phyloP scores from a whole-genome alignment of 2,329 filamentous ascomycete genomes.

The Mycogone perniciosa region DNA sequence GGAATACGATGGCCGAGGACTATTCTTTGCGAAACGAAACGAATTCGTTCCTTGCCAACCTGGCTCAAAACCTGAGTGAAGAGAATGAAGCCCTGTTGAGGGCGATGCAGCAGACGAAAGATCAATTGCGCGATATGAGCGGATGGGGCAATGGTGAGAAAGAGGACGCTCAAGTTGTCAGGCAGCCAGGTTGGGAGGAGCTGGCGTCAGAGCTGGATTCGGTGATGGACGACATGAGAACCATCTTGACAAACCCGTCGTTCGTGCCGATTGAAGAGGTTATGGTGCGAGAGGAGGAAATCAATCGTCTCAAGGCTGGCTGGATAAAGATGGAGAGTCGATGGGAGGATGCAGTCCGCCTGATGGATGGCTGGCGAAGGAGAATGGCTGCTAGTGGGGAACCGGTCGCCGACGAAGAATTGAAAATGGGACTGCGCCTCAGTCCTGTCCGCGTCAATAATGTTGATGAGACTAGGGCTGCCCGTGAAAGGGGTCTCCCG shows the following conservation, averaged over 20 bases:
- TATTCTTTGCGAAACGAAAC: slow-evolving; percentile 79
- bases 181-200: slow-evolving; percentile 49
- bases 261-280: slow-evolving; percentile 96
- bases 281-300: slow-evolving; percentile 85
- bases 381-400: slow-evolving; percentile 67
- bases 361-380: slow-evolving; percentile 90
- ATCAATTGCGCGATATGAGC: slow-evolving; percentile 64
- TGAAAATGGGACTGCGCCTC: slow-evolving; percentile 61
- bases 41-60: slow-evolving; percentile 79
- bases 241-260: slow-evolving; percentile 85
- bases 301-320: slow-evolving; percentile 70
- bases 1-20: slow-evolving; percentile 32
- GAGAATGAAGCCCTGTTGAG: slow-evolving; percentile 81
- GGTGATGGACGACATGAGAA: slow-evolving; percentile 74
- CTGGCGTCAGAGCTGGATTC: slow-evolving; percentile 68
- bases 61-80: slow-evolving; percentile 77
- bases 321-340: slow-evolving; percentile 91
- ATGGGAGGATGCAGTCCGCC: slow-evolving; percentile 81
- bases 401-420: slow-evolving; percentile 61
- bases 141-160: slow-evolving; percentile 41
- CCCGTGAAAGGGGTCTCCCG: slow-evolving; percentile 33
- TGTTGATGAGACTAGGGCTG: slow-evolving; percentile 40
- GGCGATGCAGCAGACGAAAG: slow-evolving; percentile 64
- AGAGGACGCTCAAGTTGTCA: slow-evolving; percentile 26
- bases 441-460: slow-evolving; percentile 52